Conservation (phyloP, 2,329 filamentous ascomycete genomes). For the Stromatinia cepivora region DNA sequence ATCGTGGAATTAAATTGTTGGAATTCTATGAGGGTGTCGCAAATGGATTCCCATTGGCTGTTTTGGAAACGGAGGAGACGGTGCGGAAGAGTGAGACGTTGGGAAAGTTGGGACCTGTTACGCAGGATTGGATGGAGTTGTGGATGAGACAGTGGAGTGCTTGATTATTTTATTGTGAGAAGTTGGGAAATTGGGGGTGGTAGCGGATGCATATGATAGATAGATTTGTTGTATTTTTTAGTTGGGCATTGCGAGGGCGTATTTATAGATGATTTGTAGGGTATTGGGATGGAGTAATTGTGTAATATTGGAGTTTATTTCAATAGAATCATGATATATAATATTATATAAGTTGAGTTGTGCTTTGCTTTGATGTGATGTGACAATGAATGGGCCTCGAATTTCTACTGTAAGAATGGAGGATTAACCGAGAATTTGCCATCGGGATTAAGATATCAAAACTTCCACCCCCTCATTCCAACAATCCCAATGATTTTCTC, state of each 20-base stretch:
- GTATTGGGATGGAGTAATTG: not conserved
- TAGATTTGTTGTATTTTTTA: not conserved
- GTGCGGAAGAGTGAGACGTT: slow-evolving; percentile 36
- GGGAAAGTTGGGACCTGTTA: slow-evolving; percentile 36
- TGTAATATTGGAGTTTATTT: not conserved
- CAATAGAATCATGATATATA: not conserved
- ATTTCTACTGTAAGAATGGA: not conserved
- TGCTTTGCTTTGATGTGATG: not conserved
- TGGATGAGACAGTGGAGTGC: slow-evolving; percentile 43
- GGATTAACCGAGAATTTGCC: not conserved
- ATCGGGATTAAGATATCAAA: not conserved
- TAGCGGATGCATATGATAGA: too few species aligned
- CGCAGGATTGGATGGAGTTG: slow-evolving; percentile 40
- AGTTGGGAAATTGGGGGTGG: not conserved
- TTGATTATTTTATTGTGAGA: slow-evolving; percentile 11
- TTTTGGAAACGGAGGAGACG: slow-evolving; percentile 26
- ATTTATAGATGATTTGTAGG: not conserved
- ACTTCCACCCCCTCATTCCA: not conserved
- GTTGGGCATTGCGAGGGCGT: not conserved
- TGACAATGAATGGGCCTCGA: not conserved
- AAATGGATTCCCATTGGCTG: slow-evolving; percentile 22
- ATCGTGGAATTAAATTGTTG: slow-evolving; percentile 54
- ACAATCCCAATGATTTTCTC: not conserved
- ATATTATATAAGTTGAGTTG: not conserved
- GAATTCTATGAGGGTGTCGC: slow-evolving; percentile 34